phyloP scores from a whole-genome alignment of 306 rosid species.

The Lablab purpureus region DNA sequence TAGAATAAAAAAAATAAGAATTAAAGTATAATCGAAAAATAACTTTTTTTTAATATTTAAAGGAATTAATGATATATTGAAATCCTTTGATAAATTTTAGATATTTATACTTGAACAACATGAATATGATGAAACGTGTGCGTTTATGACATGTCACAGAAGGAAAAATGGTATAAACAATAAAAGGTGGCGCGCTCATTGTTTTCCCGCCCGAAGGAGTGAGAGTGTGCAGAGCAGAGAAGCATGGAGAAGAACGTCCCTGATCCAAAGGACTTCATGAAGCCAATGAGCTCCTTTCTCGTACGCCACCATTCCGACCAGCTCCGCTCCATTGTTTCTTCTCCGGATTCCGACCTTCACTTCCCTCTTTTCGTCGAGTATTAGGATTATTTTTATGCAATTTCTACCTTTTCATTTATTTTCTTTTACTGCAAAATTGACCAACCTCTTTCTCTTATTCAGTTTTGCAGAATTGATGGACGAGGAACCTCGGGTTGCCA shows the following conservation, averaged over 20 bases:
- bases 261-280: slow-evolving; percentile 44
- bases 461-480: slow-evolving; percentile 86
- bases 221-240: background rate
- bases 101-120: background rate
- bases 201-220: background rate
- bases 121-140: too few relatives aligned
- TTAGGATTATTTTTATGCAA: slow-evolving; percentile 5
- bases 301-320: slow-evolving; percentile 58
- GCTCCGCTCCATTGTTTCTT: slow-evolving; percentile 67
- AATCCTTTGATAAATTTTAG: background rate
- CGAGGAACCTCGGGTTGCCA: slow-evolving; percentile 66
- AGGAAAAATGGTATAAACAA: background rate
- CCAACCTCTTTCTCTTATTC: background rate
- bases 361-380: slow-evolving; percentile 77
- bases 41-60: background rate
- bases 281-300: slow-evolving; percentile 65
- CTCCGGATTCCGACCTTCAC: slow-evolving; percentile 73
- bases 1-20: background rate
- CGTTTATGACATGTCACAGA: background rate
- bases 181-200: background rate
- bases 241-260: background rate
- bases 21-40: background rate
- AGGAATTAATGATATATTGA: background rate
- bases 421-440: background rate
- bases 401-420: background rate